phyloP scores from a whole-genome alignment of 129 eudicot genomes.

The Calendula officinalis region DNA sequence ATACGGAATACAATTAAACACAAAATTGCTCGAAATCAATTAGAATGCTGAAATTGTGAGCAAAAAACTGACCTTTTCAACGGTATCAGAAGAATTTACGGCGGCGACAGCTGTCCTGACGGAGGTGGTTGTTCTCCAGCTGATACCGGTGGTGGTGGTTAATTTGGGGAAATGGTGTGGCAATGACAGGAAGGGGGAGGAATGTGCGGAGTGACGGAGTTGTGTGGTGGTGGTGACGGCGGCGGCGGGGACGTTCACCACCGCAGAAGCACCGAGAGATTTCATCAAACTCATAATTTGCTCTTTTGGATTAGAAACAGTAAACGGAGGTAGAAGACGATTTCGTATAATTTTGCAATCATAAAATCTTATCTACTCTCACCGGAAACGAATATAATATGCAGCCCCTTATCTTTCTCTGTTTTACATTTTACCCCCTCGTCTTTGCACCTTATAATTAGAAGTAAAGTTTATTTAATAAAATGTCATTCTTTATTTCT shows the following conservation, averaged over 20 bases:
- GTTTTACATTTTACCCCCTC: conserved; percentile 9
- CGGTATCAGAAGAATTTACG: conserved; percentile 51
- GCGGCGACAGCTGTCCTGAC: conserved; percentile 61
- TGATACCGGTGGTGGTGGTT: conserved; percentile 22
- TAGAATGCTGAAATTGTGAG: neutral
- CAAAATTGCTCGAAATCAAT: too few relatives aligned
- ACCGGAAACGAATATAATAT: neutral
- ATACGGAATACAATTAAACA: too few relatives aligned
- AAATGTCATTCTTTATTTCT: too few relatives aligned
- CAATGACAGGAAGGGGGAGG: conserved; percentile 24
- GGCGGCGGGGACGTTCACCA: conserved; percentile 27
- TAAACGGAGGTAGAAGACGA: neutral
- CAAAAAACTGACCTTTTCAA: conserved; percentile 44
- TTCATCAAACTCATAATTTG: neutral
- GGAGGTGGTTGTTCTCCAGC: conserved; percentile 47
- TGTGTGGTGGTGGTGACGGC: conserved; percentile 27
- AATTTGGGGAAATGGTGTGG: conserved; percentile 31
- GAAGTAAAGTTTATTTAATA: too few relatives aligned
- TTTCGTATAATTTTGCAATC: neutral
- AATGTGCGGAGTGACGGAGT: conserved; percentile 33
- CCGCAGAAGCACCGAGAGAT: conserved; percentile 31
- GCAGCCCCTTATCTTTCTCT: conserved; percentile 3
- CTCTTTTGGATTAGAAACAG: neutral
- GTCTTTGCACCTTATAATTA: neutral
- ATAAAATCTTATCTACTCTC: conserved; percentile 21